These are phyloP conservation scores for Pisolithus thermaeus DNA, from an alignment of 1,284 basidiomycete genomes.

Conservation along the genomic window DNA sequence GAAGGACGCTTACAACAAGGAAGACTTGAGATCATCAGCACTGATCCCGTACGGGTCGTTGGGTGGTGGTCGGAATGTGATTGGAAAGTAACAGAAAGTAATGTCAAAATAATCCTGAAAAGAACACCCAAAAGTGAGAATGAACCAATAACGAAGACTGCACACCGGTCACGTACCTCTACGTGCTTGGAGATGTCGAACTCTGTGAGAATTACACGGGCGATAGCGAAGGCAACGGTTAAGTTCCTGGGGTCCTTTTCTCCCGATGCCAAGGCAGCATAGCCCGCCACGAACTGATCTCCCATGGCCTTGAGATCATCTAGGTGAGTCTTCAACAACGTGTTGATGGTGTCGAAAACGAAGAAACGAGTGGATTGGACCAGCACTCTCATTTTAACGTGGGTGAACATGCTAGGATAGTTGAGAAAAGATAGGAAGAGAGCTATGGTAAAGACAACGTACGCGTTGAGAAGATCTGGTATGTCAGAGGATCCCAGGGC, in stretches of 20 bases:
- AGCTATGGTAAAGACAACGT: slow-evolving; percentile 23
- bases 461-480: slow-evolving; percentile 65
- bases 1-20: slow-evolving; percentile 51
- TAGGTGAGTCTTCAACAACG: slow-evolving; percentile 68
- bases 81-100: slow-evolving; percentile 98
- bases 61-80: slow-evolving; percentile 92
- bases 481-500: slow-evolving; percentile 72
- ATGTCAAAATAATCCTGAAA: slow-evolving; percentile 89
- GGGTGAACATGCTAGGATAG: slow-evolving; percentile 58
- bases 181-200: slow-evolving; percentile 74
- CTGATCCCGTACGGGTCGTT: slow-evolving; percentile 94
- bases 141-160: not conserved
- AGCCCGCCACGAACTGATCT: slow-evolving; percentile 69
- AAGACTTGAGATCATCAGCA: slow-evolving; percentile 76
- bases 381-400: slow-evolving; percentile 78
- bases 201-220: slow-evolving; percentile 79
- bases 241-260: slow-evolving; percentile 98
- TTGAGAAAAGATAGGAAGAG: not conserved
- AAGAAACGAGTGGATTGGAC: slow-evolving; percentile 79
- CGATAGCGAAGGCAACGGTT: slow-evolving; percentile 85
- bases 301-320: slow-evolving; percentile 72
- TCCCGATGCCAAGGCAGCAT: slow-evolving; percentile 79
- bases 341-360: slow-evolving; percentile 82
- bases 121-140: not conserved
- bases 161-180: slow-evolving; percentile 53